Evolutionary conservation across 441 rosid genomes (phyloP).

Genomic region (Populus trichocarpa): DNA sequence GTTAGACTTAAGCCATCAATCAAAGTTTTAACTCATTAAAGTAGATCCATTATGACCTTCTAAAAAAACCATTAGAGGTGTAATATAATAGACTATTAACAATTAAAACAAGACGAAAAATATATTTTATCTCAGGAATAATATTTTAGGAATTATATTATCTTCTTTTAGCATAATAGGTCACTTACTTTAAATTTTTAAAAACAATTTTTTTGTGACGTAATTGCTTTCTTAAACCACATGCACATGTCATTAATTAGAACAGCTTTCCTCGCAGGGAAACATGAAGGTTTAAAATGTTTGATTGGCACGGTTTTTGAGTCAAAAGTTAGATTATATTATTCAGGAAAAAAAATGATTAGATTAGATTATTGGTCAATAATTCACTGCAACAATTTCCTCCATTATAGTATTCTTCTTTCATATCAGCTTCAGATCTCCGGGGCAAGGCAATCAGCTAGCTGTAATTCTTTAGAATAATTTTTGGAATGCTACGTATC

Average conservation of each 20-base stretch:
- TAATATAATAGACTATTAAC: too few relatives aligned
- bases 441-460: not conserved
- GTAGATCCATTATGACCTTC: too few relatives aligned
- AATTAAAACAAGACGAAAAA: fast-evolving
- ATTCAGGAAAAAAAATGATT: too few relatives aligned
- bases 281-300: not conserved
- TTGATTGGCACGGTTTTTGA: not conserved
- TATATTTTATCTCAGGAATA: too few relatives aligned
- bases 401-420: not conserved
- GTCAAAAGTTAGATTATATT: not conserved
- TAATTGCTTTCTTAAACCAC: not conserved
- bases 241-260: too few relatives aligned
- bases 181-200: too few relatives aligned
- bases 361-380: not conserved
- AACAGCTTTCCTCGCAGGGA: not conserved
- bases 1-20: too few relatives aligned
- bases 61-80: too few relatives aligned
- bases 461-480: not conserved
- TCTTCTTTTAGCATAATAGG: too few relatives aligned
- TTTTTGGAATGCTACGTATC: not conserved
- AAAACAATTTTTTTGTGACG: too few relatives aligned
- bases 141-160: too few relatives aligned
- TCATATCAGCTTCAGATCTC: not conserved
- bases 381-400: not conserved
- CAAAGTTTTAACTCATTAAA: too few relatives aligned